Percentiles rank a stretch among this genome's conserved stretches.
These are phyloP conservation scores for Colletotrichum orchidophilum DNA, from an alignment of 2,329 filamentous ascomycete species.

Conservation along the genomic window DNA sequence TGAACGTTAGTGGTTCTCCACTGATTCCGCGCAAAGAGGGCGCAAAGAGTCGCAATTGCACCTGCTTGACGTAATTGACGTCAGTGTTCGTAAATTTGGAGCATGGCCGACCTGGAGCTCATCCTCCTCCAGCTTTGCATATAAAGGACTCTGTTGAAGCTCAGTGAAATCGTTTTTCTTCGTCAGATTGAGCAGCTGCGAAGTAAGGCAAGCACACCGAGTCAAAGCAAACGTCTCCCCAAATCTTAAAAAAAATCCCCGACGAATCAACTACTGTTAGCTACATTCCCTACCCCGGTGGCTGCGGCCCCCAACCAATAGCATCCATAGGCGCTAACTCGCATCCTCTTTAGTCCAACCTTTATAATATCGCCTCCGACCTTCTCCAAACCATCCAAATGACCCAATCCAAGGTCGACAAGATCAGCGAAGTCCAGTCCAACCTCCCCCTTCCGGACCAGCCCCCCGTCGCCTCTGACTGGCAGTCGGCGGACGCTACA, in stretches of 20 bases:
- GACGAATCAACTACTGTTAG: neutral
- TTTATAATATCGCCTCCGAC: too few relatives aligned
- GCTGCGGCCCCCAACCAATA: neutral
- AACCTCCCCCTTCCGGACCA: constrained; percentile 84
- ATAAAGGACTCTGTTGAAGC: constrained; percentile 2
- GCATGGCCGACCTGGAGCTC: neutral
- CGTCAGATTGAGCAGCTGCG: constrained; percentile 8
- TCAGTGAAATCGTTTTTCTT: neutral
- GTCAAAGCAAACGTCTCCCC: neutral
- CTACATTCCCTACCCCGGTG: neutral
- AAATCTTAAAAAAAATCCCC: neutral
- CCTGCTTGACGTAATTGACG: constrained; percentile 35
- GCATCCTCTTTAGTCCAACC: neutral
- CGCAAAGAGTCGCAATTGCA: constrained; percentile 30
- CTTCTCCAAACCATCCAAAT: constrained; percentile 40
- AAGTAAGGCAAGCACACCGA: neutral
- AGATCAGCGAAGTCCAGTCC: constrained; percentile 73
- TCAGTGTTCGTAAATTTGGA: constrained; percentile 18
- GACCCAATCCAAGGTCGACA: constrained; percentile 65
- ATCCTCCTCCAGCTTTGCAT: neutral
- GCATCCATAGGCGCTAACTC: constrained; percentile 6
- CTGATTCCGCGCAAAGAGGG: constrained; percentile 5
- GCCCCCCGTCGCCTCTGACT: constrained; percentile 80
- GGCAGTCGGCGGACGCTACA: constrained; percentile 75
- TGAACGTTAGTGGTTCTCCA: constrained; percentile 22